phyloP scores from a whole-genome alignment of 768 basidiomycete genomes.

The Leucosporidium yakuticum region DNA sequence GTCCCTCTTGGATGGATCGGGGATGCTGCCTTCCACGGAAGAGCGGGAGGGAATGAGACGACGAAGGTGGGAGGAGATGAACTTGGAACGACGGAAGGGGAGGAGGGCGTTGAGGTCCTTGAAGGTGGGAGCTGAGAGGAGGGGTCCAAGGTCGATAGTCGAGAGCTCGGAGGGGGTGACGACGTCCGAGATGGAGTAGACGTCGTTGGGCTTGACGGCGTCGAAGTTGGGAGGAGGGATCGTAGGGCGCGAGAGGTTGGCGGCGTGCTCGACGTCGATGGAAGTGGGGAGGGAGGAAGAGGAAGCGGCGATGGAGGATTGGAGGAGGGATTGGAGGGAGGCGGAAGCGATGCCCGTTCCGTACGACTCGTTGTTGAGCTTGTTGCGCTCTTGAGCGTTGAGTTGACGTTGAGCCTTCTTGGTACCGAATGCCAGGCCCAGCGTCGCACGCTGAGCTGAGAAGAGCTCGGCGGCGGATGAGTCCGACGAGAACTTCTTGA shows the following conservation, averaged over 20 bases:
- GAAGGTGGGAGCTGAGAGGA: conserved; percentile 53
- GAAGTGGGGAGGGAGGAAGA: conserved; percentile 61
- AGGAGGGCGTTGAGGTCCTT: conserved; percentile 56
- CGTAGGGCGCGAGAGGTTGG: background rate
- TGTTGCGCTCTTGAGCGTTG: conserved; percentile 76
- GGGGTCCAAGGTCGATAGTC: conserved; percentile 54
- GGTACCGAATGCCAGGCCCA: conserved; percentile 90
- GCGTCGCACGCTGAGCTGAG: conserved; percentile 49
- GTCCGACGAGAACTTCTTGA: conserved; percentile 58
- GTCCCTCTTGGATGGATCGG: conserved; percentile 39
- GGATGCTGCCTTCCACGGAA: conserved; percentile 30
- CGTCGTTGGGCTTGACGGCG: conserved; percentile 64
- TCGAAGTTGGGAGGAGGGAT: conserved; percentile 1
- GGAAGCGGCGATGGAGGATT: conserved; percentile 71
- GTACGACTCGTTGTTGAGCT: conserved; percentile 83
- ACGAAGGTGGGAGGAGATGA: conserved; percentile 65
- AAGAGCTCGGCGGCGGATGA: conserved; percentile 44
- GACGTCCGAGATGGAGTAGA: conserved; percentile 52
- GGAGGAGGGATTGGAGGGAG: conserved; percentile 52
- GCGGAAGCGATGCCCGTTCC: conserved; percentile 59
- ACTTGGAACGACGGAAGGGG: conserved; percentile 58
- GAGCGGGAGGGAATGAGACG: conserved; percentile 43
- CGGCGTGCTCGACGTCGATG: conserved; percentile 16
- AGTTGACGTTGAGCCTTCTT: conserved; percentile 87
- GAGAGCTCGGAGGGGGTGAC: conserved; percentile 83